These are phyloP conservation scores for Tricholoma flavovirens DNA, from an alignment of 768 basidiomycete genomes.

Conservation along the genomic window DNA sequence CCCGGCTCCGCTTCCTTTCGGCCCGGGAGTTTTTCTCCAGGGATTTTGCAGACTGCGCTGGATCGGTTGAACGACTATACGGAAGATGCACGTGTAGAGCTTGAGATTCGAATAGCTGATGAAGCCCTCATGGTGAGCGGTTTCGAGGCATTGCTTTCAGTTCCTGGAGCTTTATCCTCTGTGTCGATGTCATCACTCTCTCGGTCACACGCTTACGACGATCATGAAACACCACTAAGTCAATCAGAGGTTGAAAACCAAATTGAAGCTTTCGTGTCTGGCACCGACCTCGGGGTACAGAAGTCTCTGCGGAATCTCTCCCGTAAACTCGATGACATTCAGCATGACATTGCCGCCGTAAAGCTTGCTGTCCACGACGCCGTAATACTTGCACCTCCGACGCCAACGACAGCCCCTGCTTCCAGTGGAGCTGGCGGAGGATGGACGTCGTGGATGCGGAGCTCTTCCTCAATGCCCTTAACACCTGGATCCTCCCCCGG, in stretches of 20 bases:
- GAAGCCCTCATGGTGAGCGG: constrained; percentile 60
- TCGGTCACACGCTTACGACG: constrained; percentile 8
- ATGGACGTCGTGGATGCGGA: constrained; percentile 57
- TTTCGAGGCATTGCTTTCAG: constrained; percentile 59
- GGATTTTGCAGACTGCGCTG: constrained; percentile 46
- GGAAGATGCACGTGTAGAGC: constrained; percentile 76
- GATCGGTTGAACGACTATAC: constrained; percentile 65
- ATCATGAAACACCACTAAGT: constrained; percentile 13
- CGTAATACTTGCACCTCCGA: constrained; percentile 14
- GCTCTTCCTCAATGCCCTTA: constrained; percentile 24
- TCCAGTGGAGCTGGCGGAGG: constrained; percentile 22
- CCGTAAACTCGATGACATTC: constrained; percentile 63
- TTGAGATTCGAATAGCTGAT: constrained; percentile 75
- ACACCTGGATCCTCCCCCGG: constrained; percentile 32
- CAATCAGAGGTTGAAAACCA: constrained; percentile 40
- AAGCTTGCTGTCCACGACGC: constrained; percentile 54
- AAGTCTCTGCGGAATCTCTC: constrained; percentile 44
- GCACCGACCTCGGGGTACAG: constrained; percentile 41
- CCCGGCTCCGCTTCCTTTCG: constrained; percentile 13
- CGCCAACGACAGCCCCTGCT: constrained; percentile 7
- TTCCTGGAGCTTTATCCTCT: constrained; percentile 43
- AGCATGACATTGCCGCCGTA: constrained; percentile 70
- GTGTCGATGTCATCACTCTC: constrained; percentile 1
- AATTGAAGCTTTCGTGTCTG: constrained; percentile 51
- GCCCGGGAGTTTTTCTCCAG: constrained; percentile 16